These are phyloP conservation scores for Linderina pennispora DNA, from an alignment of 192 early-diverging fungal genomes.

Conservation along the genomic window DNA sequence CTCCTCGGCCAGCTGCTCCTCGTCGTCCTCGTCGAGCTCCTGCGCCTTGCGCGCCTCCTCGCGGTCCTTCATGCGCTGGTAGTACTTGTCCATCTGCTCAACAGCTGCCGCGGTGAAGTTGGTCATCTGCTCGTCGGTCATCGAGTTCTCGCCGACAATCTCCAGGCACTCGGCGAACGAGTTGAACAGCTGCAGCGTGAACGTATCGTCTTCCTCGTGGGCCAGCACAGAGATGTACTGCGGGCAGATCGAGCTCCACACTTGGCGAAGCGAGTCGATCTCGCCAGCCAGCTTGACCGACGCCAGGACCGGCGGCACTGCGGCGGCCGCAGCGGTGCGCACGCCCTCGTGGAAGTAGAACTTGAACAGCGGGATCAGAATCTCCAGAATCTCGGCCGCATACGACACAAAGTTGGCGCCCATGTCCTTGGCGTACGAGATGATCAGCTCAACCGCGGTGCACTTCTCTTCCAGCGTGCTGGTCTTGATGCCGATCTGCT, in stretches of 20 bases:
- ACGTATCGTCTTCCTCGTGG: conserved; percentile 75
- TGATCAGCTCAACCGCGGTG: conserved; percentile 96
- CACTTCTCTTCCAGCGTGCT: conserved; percentile 96
- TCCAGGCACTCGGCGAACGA: conserved; percentile 71
- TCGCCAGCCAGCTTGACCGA: conserved; percentile 48
- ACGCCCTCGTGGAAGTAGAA: conserved; percentile 99
- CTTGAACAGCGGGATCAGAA: conserved; percentile 83
- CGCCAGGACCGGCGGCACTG: conserved; percentile 75
- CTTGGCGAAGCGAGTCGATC: conserved; percentile 32
- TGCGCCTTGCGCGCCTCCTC: conserved; percentile 63
- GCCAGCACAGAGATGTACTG: conserved; percentile 76
- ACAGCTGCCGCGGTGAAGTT: conserved; percentile 63
- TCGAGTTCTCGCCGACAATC: conserved; percentile 14
- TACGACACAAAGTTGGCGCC: conserved; percentile 85
- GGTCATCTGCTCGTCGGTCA: conserved; percentile 61
- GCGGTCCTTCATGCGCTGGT: conserved; percentile 67
- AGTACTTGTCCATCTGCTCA: conserved; percentile 70
- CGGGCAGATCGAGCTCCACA: conserved; percentile 67
- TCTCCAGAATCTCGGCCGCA: conserved; percentile 74
- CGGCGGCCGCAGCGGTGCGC: conserved; percentile 74
- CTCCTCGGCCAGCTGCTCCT: conserved; percentile 80
- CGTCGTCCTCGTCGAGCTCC: conserved; percentile 91
- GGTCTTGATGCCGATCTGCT: conserved; percentile 94
- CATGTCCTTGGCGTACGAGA: conserved; percentile 89
- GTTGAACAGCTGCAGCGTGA: conserved; percentile 69